Base-by-base conservation (phyloP, 768 basidiomycete genomes). In the Pulveroboletus sp. region DNA sequence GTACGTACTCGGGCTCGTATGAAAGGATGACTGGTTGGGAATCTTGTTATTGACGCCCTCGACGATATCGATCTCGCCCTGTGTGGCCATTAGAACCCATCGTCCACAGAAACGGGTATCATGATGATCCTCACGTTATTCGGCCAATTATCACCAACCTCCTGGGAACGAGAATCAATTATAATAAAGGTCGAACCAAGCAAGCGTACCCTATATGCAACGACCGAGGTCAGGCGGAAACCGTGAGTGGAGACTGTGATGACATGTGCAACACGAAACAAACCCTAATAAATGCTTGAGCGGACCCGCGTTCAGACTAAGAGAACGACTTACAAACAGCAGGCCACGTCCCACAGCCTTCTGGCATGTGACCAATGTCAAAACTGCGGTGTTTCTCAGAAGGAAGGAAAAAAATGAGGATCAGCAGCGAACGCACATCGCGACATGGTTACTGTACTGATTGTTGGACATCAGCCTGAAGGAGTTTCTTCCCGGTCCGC, bases 331-430 rank as follows among this genome's bases (percentile, higher is more conserved):
- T 20, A 71, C 71, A 72, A 38, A 68, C 38, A 17, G 68, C 65
- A 9, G 70, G 70, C 69, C 71, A 73, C 4, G 67, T 71, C 20
- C 69, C 72, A 54, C 73, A 73, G 3, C 69, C 72, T 20, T 60
- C 49, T 1, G 73, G 72, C 68, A 73, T 72, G 32, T 69, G 67
- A 3, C 39, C 53, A 22, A 73, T 65, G 50, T 73, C 71, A 29
- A 71, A 72, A 19, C 61, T 67, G 11, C 20, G 1, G 1, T 11
- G 27, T n/a, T n/a, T 30, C 34, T 35, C 26, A 49, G 20, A 1
- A 3, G 3, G 2, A 6, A 13, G 26, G n/a, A n/a, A n/a, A 43
- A 30, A 19, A 38, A 22, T 2, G 12, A 0, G 16, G n/a, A n/a
- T 17, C 11, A 29, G 20, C 1, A 0, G 23, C 27, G 26, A 19